Percentiles rank a stretch among this genome's conserved stretches.
phyloP scores from a whole-genome alignment of 352 stramenopile species.

The Pythium aristosporum region DNA sequence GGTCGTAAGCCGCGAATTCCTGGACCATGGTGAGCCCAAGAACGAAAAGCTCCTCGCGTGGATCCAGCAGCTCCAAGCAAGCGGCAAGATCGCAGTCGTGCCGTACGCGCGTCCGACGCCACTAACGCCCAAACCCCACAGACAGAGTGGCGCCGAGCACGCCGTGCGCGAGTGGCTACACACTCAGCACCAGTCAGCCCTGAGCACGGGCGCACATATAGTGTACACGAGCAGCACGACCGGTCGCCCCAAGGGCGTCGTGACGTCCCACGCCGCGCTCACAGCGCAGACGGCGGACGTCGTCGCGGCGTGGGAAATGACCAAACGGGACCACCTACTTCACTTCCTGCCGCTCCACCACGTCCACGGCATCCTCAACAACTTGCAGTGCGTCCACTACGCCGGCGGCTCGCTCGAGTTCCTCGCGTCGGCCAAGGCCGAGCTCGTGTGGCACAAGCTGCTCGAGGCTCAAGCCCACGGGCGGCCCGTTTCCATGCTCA shows the following conservation, averaged over 20 bases:
- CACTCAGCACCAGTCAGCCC: neutral
- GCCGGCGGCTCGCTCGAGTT: slow-evolving; percentile 84
- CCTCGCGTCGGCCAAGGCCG: slow-evolving; percentile 51
- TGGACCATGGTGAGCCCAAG: neutral
- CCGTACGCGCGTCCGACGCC: neutral
- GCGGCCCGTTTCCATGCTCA: slow-evolving; percentile 66
- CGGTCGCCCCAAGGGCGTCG: slow-evolving; percentile 76
- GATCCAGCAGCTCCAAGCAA: neutral
- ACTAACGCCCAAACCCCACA: neutral
- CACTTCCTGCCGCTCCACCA: slow-evolving; percentile 91
- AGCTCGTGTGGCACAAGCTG: slow-evolving; percentile 64
- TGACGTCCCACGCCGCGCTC: slow-evolving; percentile 70
- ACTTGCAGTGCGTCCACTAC: slow-evolving; percentile 78
- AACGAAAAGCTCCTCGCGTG: slow-evolving; percentile 17
- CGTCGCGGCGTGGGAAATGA: slow-evolving; percentile 84
- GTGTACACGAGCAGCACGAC: slow-evolving; percentile 89
- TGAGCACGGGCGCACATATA: slow-evolving; percentile 40
- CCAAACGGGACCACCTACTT: slow-evolving; percentile 69
- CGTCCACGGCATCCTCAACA: slow-evolving; percentile 91
- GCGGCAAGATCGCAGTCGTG: slow-evolving; percentile 5
- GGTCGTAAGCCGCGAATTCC: slow-evolving; percentile 45
- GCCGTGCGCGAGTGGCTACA: slow-evolving; percentile 38
- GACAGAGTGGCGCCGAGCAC: neutral
- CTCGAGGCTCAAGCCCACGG: neutral
- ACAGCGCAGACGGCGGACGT: slow-evolving; percentile 83